Evolutionary conservation across 2,329 filamentous ascomycete species (phyloP).

Genomic region (Exophiala lecanii-corni): DNA sequence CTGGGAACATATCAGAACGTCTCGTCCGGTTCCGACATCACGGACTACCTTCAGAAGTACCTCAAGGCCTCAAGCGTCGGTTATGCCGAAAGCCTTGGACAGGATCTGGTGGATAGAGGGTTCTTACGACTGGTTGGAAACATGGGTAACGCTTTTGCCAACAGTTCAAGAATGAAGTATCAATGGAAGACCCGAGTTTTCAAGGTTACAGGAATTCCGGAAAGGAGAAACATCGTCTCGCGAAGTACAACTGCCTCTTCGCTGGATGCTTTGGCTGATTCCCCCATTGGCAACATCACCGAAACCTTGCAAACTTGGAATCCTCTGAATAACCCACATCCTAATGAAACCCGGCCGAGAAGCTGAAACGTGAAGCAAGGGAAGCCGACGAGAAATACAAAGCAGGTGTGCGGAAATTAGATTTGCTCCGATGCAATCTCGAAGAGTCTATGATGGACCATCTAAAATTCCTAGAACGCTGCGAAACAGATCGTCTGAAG

Average conservation of each 20-base stretch:
- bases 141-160: conserved; percentile 91
- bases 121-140: conserved; percentile 89
- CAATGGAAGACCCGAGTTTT: conserved; percentile 95
- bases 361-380: conserved; percentile 77
- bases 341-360: conserved; percentile 92
- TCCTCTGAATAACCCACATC: conserved; percentile 78
- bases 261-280: conserved; percentile 56
- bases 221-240: conserved; percentile 71
- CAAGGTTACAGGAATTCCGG: conserved; percentile 77
- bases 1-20: conserved; percentile 93
- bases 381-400: conserved; percentile 96
- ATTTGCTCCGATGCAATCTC: conserved; percentile 86
- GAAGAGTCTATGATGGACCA: conserved; percentile 93
- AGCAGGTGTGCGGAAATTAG: conserved; percentile 74
- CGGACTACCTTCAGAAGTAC: conserved; percentile 87
- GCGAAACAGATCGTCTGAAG: conserved; percentile 91
- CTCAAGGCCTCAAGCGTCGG: conserved; percentile 79
- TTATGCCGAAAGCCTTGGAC: conserved; percentile 90
- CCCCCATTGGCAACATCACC: conserved; percentile 76
- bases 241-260: conserved; percentile 70
- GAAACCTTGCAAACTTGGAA: conserved; percentile 94
- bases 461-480: conserved; percentile 93
- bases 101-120: conserved; percentile 81
- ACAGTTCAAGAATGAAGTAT: conserved; percentile 95
- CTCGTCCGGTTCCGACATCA: conserved; percentile 85